A percentile compares a stretch with the other conserved stretches of the same genome.
These are phyloP conservation scores for Moesziomyces sp. DNA, from an alignment of 1,284 basidiomycete species.

Conservation along the genomic window DNA sequence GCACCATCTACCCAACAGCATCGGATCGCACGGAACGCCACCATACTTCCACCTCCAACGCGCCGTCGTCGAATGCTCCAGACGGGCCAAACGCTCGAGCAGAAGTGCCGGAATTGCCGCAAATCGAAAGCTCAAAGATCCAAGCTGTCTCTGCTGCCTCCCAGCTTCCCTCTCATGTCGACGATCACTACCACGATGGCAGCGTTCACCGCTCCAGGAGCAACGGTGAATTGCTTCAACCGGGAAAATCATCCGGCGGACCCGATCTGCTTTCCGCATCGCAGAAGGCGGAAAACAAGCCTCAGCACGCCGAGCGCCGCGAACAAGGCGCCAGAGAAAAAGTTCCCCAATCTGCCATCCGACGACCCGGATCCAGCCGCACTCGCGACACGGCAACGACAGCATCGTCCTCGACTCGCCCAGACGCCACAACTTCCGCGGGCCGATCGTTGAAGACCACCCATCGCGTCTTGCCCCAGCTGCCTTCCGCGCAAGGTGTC, in stretches of 20 bases:
- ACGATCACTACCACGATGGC: constrained; percentile 3
- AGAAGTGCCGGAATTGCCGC: no score
- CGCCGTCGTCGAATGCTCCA: neutral
- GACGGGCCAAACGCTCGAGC: no score
- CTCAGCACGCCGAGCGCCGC: constrained; percentile 16
- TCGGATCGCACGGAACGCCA: neutral
- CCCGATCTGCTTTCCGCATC: neutral
- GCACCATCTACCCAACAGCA: constrained; percentile 8
- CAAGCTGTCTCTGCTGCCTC: constrained; percentile 11
- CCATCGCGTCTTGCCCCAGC: constrained; percentile 40
- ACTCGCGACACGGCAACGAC: constrained; percentile 11
- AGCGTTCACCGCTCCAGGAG: constrained; percentile 2
- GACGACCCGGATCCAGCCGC: constrained; percentile 13
- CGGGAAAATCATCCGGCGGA: neutral
- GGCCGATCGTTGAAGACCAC: constrained; percentile 29
- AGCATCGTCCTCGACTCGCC: constrained; percentile 11
- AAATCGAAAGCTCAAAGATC: neutral
- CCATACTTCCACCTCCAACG: neutral
- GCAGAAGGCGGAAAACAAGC: neutral
- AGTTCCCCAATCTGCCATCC: constrained; percentile 6
- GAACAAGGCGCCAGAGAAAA: constrained; percentile 20
- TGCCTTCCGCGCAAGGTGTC: constrained; percentile 50
- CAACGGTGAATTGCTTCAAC: constrained; percentile 5
- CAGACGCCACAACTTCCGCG: constrained; percentile 9
- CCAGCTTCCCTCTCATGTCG: constrained; percentile 6